phyloP scores from a whole-genome alignment of 2,329 filamentous ascomycete species.

The Pestalotiopsis sp. region DNA sequence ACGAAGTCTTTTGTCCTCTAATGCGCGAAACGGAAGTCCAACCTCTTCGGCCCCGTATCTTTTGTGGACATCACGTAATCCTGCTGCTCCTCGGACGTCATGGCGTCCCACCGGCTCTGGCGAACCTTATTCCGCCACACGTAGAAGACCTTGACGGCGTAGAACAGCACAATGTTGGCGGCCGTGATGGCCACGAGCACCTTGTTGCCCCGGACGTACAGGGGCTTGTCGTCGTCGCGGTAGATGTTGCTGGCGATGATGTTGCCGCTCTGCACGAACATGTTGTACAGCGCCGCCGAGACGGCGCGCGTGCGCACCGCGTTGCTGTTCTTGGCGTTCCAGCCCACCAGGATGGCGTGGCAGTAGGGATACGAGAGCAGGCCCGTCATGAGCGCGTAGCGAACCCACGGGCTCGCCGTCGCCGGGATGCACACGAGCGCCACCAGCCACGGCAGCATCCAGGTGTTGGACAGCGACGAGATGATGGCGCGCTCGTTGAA shows the following conservation, averaged over 20 bases:
- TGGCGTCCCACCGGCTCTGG: slow-evolving; percentile 43
- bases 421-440: slow-evolving; percentile 42
- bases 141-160: slow-evolving; percentile 48
- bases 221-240: slow-evolving; percentile 55
- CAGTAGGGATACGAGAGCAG: slow-evolving; percentile 52
- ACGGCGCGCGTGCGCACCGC: slow-evolving; percentile 50
- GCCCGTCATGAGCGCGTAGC: slow-evolving; percentile 40
- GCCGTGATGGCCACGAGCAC: slow-evolving; percentile 49
- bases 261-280: slow-evolving; percentile 46
- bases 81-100: slow-evolving; percentile 48
- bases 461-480: slow-evolving; percentile 49
- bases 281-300: slow-evolving; percentile 52
- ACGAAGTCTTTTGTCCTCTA: slow-evolving; percentile 24
- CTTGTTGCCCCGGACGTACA: slow-evolving; percentile 53
- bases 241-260: slow-evolving; percentile 54
- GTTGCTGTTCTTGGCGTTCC: slow-evolving; percentile 50
- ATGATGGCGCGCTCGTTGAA: slow-evolving; percentile 48
- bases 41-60: slow-evolving; percentile 56
- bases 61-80: slow-evolving; percentile 50
- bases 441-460: slow-evolving; percentile 52
- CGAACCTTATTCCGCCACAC: slow-evolving; percentile 48
- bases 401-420: slow-evolving; percentile 41
- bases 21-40: slow-evolving; percentile 57
- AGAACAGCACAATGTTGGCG: slow-evolving; percentile 50
- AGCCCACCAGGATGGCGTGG: slow-evolving; percentile 50